Base-by-base conservation (phyloP, 2,329 filamentous ascomycete species). In the Fusarium chlamydosporum region DNA sequence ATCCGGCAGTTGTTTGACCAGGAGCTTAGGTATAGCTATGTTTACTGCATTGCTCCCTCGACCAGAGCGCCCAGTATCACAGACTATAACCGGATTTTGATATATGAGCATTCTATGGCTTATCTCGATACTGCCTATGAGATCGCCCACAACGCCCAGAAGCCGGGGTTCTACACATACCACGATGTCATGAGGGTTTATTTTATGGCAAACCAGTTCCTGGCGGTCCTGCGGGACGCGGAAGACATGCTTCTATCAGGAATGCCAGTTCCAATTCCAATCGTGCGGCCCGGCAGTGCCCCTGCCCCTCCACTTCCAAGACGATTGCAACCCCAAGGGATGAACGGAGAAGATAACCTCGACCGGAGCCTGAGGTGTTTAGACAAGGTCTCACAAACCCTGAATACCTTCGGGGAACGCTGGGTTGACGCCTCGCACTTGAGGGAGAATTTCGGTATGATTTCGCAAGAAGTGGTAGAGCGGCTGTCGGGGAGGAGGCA, bases 11-110 rank as follows among this genome's bases (percentile, higher is more conserved):
- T 94, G 68, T 96, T 97, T 75, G 91, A 96, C 67, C 87, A 97
- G 16, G 96, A 99, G 76, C 81, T 96, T 41, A 87, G 95, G 46
- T 98, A 97, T 81, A 96, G 93, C 75, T 96, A 93, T 72, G 91
- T 97, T 26, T 93, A 97, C 77, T 92, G 95, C 59, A 86, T 97
- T 9, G 93, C 93, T 1, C 93, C 94, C 1, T 94, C 91, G 35
- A 88, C 89, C 2, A 86, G 91, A 45, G 89, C 92, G 5, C 92
- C 92, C 0, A 83, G 87, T 23, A 89, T 94, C 50, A 90, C 89
- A 5, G 87, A 93, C 45, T 93, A 95, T 76, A 91, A 90, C 37
- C 92, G 93, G 65, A 84, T 89, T 31, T 83, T 97, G 26, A 92
- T 97, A 40, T 97, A 97, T 76, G 93, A 97, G 76, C 91, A 96